Conservation (phyloP, 257 asterid genomes). For the Marsdenia floribunda region DNA sequence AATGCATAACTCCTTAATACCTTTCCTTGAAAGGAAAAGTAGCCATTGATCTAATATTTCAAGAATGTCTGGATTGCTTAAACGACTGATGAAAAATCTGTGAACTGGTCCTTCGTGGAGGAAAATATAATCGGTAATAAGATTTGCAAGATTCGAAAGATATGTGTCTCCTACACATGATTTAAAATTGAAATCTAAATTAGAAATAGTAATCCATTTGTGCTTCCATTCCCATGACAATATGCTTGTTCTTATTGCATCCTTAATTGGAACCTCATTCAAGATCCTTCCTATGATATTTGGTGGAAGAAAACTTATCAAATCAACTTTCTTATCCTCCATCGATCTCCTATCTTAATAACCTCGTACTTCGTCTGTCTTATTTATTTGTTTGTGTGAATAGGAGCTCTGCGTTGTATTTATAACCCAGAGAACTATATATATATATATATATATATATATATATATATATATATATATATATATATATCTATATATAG, state of each 20-base stretch:
- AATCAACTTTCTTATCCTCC: conserved; percentile 35
- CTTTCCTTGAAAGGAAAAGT: conserved; percentile 72
- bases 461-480: too few relatives aligned
- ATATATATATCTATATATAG: too few relatives aligned
- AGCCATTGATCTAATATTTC: conserved; percentile 76
- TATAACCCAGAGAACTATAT: too few relatives aligned
- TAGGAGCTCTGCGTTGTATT: too few relatives aligned
- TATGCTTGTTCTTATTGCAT: conserved; percentile 73
- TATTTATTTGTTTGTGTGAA: too few relatives aligned
- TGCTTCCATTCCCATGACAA: conserved; percentile 75
- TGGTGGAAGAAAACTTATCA: conserved; percentile 77
- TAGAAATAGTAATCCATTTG: conserved; percentile 69
- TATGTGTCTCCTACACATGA: conserved; percentile 21
- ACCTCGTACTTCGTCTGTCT: too few relatives aligned
- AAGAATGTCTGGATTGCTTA: conserved; percentile 39
- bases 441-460: too few relatives aligned
- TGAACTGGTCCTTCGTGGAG: conserved; percentile 86
- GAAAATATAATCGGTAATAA: conserved; percentile 53
- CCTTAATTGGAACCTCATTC: conserved; percentile 62
- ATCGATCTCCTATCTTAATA: too few relatives aligned
- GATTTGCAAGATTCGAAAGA: conserved; percentile 44
- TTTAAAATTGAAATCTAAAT: conserved; percentile 60
- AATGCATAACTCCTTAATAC: conserved; percentile 58
- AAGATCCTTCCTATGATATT: conserved; percentile 72
- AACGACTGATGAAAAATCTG: conserved; percentile 52